Evolutionary conservation across 352 stramenopile genomes (phyloP).

Genomic region (Globisporangium middletonii): DNA sequence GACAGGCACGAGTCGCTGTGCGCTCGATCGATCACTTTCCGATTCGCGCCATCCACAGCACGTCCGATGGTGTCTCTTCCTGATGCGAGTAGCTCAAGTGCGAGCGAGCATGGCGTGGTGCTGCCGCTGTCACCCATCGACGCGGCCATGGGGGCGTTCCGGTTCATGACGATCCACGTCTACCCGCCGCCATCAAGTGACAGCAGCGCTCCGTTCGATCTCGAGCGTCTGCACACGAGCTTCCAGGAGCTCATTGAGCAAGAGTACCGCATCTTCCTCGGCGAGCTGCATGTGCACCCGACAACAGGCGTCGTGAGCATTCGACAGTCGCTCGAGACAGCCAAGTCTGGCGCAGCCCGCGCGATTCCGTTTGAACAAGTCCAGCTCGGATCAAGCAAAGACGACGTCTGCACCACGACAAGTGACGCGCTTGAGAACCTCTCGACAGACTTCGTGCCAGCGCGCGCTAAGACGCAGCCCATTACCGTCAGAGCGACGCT

Average conservation of each 20-base stretch:
- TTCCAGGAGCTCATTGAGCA: constrained; percentile 30
- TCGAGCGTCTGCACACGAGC: constrained; percentile 28
- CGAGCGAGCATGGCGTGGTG: too few relatives aligned
- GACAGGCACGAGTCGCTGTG: too few relatives aligned
- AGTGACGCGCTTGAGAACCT: constrained; percentile 23
- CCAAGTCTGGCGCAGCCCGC: constrained; percentile 11
- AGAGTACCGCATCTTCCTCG: constrained; percentile 44
- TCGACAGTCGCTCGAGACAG: constrained; percentile 15
- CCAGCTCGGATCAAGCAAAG: too few relatives aligned
- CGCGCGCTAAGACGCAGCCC: constrained; percentile 14
- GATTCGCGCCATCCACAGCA: background rate
- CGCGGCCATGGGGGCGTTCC: constrained; percentile 34
- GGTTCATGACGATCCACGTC: constrained; percentile 49
- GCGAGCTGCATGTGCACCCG: constrained; percentile 21
- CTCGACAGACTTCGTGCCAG: constrained; percentile 31
- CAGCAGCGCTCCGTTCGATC: constrained; percentile 18
- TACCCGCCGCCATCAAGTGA: constrained; percentile 23
- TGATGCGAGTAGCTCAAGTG: too few relatives aligned
- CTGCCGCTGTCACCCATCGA: constrained; percentile 44
- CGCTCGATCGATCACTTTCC: too few relatives aligned
- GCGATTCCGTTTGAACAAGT: constrained; percentile 34
- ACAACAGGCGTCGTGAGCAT: constrained; percentile 25
- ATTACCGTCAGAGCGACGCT: constrained; percentile 32
- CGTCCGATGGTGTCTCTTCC: too few relatives aligned
- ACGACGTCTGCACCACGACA: constrained; percentile 18